phyloP scores from a whole-genome alignment of 176 grass and related monocot genomes.

The Alloteropsis semialata region DNA sequence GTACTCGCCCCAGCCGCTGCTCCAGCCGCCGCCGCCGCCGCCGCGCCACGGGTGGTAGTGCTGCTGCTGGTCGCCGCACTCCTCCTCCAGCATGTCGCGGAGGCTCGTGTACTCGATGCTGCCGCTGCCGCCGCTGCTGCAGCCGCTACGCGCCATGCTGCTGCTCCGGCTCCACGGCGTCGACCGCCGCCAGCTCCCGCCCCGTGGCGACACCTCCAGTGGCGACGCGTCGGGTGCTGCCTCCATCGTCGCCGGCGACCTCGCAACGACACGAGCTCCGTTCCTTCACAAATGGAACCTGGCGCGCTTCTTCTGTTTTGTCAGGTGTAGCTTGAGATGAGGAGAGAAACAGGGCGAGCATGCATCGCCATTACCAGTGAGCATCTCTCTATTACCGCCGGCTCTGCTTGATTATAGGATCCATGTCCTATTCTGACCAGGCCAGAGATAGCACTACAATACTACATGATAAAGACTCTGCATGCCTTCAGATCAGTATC shows the following conservation, averaged over 20 bases:
- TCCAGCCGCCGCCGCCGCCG: no score
- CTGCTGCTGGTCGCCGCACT: neutral
- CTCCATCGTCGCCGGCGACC: neutral
- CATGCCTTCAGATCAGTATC: slow-evolving; percentile 8
- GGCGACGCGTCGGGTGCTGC: slow-evolving; percentile 28
- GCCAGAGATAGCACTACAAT: slow-evolving; percentile 22
- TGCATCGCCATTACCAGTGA: neutral
- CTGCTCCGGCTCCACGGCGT: slow-evolving; percentile 31
- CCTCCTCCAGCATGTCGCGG: slow-evolving; percentile 64
- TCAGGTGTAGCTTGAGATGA: slow-evolving; percentile 23
- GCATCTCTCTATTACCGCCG: neutral
- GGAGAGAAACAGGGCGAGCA: slow-evolving; percentile 12
- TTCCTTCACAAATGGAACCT: neutral
- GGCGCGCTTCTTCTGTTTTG: neutral
- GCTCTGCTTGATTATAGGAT: slow-evolving; percentile 27
- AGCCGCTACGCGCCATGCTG: slow-evolving; percentile 15
- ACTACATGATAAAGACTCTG: no score
- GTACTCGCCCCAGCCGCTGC: slow-evolving; percentile 22
- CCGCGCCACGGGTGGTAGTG: neutral
- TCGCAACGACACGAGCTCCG: neutral
- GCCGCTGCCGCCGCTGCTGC: neutral
- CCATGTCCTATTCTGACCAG: neutral
- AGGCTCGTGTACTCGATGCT: slow-evolving; percentile 74
- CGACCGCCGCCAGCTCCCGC: neutral
- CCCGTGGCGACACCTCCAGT: slow-evolving; percentile 26